Base-by-base conservation (phyloP, 768 basidiomycete genomes). In the Hirschioporus abietinus region DNA sequence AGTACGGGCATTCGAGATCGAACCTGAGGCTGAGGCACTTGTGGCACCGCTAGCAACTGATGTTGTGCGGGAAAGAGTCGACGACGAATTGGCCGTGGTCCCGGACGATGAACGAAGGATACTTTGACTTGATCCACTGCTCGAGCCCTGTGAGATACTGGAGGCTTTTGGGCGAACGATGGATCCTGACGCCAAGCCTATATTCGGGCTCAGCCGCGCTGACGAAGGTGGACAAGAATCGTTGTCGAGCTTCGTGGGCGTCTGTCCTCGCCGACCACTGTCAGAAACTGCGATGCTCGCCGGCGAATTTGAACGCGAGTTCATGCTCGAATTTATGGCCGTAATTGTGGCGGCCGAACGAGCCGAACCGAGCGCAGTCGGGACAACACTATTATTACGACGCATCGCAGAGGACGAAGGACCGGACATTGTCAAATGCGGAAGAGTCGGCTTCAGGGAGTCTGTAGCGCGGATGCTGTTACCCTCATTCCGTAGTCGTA, bases 31-130 rank as follows among this genome's bases (percentile, higher is more conserved):
- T 1, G 42, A 52, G 20, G 12, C 18, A 63, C 75, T 73, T 3
- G 61, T 59, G 27, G 79, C 82, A 24, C 78, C 76, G 23, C 70
- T 63, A n/a, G 71, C 63, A 27, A 70, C 66, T 20, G 79, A 71
- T 34, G 71, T 73, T 59, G 79, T 75, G 15, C 74, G 69, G 15
- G 68, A 66, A 8, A 77, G 71, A 7, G 72, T 72, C 10, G 77
- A 70, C 25, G 72, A 66, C 62, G 77, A 73, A n/a, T 67, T 65
- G 73, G 70, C 17, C 74, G 76, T 69, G 74, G 74, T 24, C 70
- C 69, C 7, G 36, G 35, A 5, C 60, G 58, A 9, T 52, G 9
- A 34, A 65, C 67, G 42, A 10, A 57, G 34, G 42, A 24, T 73
- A 74, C 70, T 78, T 34, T 57, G 64, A 42, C 60, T 59, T 30